Evolutionary conservation across 2,329 filamentous ascomycete genomes (phyloP).

Genomic region (Aspergillus persii): DNA sequence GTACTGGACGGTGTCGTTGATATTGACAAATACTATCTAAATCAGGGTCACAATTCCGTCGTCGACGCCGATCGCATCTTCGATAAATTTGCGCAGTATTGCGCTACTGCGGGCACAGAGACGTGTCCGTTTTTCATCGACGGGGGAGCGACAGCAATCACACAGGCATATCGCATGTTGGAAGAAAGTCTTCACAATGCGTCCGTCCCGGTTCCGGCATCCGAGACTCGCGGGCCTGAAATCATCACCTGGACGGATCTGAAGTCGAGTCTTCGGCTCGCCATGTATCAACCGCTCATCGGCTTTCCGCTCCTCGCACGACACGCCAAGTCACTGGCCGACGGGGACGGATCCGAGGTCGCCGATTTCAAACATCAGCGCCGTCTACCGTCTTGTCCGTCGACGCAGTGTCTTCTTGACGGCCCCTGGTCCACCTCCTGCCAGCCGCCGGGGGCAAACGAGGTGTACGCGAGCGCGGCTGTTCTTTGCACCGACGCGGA

Average conservation of each 20-base stretch:
- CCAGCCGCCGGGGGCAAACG: conserved; percentile 24
- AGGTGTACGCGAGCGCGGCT: conserved; percentile 28
- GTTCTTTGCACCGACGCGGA: conserved; percentile 34
- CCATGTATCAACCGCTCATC: conserved; percentile 33
- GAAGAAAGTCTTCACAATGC: conserved; percentile 24
- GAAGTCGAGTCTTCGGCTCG: conserved; percentile 28
- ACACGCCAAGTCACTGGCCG: conserved; percentile 22
- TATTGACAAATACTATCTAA: conserved; percentile 33
- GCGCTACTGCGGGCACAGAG: conserved; percentile 25
- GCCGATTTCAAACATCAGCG: conserved; percentile 31
- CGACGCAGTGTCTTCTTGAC: conserved; percentile 25
- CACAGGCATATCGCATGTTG: conserved; percentile 23
- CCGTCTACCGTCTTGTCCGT: conserved; percentile 26
- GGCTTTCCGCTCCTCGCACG: conserved; percentile 29
- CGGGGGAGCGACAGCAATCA: conserved; percentile 29
- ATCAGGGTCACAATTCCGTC: conserved; percentile 24
- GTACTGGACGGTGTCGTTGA: conserved; percentile 40
- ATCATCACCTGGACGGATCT: conserved; percentile 37
- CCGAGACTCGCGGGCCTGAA: conserved; percentile 30
- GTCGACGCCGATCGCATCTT: conserved; percentile 37
- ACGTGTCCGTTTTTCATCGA: conserved; percentile 31
- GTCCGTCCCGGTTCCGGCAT: conserved; percentile 31
- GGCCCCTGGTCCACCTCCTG: conserved; percentile 34
- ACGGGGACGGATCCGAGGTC: conserved; percentile 27
- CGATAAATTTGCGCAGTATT: conserved; percentile 33